These are phyloP conservation scores for Phaffia rhodozyma DNA, from an alignment of 1,284 basidiomycete genomes.

Conservation along the genomic window DNA sequence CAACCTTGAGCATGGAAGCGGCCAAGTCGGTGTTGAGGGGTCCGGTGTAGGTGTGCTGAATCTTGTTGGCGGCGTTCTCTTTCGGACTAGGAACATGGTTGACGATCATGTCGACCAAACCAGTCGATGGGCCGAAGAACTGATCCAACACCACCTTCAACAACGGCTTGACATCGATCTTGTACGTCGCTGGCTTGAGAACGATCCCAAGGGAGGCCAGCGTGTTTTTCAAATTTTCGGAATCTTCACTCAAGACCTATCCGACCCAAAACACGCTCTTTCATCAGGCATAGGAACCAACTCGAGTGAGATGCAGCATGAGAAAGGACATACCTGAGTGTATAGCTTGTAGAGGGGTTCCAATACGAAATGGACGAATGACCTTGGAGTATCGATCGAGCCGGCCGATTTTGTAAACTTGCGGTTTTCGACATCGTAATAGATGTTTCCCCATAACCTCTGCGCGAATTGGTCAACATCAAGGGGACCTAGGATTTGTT, in stretches of 20 bases:
- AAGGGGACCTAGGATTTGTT: conserved; percentile 31
- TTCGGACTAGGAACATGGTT: conserved; percentile 77
- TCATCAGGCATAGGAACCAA: not conserved
- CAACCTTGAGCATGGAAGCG: conserved; percentile 65
- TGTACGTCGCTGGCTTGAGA: conserved; percentile 86
- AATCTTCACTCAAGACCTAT: conserved; percentile 81
- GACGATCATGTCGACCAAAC: conserved; percentile 83
- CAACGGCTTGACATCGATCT: conserved; percentile 93
- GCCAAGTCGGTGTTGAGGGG: conserved; percentile 68
- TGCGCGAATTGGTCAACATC: conserved; percentile 51
- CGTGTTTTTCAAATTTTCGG: conserved; percentile 66
- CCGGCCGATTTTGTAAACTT: conserved; percentile 79
- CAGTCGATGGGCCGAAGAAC: conserved; percentile 84
- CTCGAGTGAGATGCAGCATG: conserved; percentile 5
- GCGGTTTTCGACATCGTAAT: conserved; percentile 65
- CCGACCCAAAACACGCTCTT: not conserved
- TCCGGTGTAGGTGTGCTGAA: conserved; percentile 72
- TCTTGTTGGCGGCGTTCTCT: conserved; percentile 58
- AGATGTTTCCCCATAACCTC: conserved; percentile 97
- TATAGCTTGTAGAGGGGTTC: conserved; percentile 98
- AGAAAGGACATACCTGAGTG: conserved; percentile 42
- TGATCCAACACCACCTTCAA: conserved; percentile 87
- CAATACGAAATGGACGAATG: conserved; percentile 93
- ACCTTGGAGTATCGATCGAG: conserved; percentile 68
- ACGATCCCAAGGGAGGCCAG: conserved; percentile 69